Evolutionary conservation across 164 flowering plant species (phyloP), one percentile per base, ranked within the genome.

Genomic region (Magnolia kwangsiensis): DNA sequence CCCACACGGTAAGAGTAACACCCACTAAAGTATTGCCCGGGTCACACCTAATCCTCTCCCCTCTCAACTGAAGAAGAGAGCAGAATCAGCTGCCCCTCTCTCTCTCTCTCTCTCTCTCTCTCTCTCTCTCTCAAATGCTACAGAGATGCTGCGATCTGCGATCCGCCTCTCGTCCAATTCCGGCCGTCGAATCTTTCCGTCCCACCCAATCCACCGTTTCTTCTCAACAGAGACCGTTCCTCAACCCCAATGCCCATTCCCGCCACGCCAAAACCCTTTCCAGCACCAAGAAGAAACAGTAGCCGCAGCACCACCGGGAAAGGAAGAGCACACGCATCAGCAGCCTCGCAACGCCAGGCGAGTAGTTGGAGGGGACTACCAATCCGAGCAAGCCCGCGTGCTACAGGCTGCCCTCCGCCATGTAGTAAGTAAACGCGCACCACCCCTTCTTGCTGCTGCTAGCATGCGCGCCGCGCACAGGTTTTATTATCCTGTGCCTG

Each of bases 341-440:
- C 45, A 55, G 72, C 51, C 65, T n/a, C 24, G 1, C 76, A 72
- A 8, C 73, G 75, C 8, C 69, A 75, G 69, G 72, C 69, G 29
- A 70, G 64, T 75, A 77, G 77, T 29, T 14, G 76, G 61, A 29
- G 75, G 71, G 8, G 89, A 84, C 7, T 92, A 84, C 82, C 81
- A 87, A 81, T 93, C 91, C 1, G 96, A 95, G 82, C 93, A 93
- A 79, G 85, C 86, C 74, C 90, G 92, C n/a, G 91, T 95, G 71
- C 97, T 95, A 50, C 83, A 79, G 37, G 95, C 98, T 50, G 86
- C 97, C 3, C 92, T 95, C 69, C 79, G 63, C 65, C 96, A 91
- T 75, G 98, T 95, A 85, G 98, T 92, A 2, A 27, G 89, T 81
- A 37, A 27, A 55, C 61, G 13, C 18, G 13, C 61, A 55, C 18